phyloP scores from a whole-genome alignment of 257 asterid genomes.

The Solanum neorickii region DNA sequence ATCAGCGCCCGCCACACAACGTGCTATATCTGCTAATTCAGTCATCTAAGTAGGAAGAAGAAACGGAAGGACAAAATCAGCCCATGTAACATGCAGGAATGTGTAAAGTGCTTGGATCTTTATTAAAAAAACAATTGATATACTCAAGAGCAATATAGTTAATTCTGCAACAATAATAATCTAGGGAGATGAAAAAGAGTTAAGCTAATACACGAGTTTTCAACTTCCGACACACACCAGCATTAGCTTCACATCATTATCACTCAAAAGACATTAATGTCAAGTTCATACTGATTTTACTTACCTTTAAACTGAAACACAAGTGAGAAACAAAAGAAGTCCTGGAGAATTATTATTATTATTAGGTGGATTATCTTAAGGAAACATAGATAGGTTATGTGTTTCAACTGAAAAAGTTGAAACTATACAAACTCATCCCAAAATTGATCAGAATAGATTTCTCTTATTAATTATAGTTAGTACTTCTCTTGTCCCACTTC shows the following conservation, averaged over 20 bases:
- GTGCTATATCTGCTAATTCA: conserved; percentile 83
- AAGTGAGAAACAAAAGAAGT: neutral
- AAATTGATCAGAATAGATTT: neutral
- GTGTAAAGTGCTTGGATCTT: neutral
- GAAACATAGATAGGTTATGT: neutral
- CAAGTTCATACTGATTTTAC: neutral
- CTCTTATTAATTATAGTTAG: neutral
- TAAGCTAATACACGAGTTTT: neutral
- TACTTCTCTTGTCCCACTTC: neutral
- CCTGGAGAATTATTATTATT: neutral
- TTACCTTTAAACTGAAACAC: neutral
- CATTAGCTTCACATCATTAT: neutral
- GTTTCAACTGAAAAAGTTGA: neutral
- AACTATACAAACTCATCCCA: neutral
- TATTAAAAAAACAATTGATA: neutral
- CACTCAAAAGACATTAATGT: neutral
- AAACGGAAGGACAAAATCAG: neutral
- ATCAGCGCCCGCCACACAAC: conserved; percentile 63
- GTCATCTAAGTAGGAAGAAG: conserved; percentile 31
- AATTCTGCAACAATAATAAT: neutral
- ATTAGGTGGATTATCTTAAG: neutral
- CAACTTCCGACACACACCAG: neutral
- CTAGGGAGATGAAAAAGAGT: neutral
- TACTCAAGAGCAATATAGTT: neutral
- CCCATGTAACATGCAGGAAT: neutral